These are phyloP conservation scores for Ceratobasidium sp. DNA, from an alignment of 1,284 basidiomycete species.

Conservation along the genomic window DNA sequence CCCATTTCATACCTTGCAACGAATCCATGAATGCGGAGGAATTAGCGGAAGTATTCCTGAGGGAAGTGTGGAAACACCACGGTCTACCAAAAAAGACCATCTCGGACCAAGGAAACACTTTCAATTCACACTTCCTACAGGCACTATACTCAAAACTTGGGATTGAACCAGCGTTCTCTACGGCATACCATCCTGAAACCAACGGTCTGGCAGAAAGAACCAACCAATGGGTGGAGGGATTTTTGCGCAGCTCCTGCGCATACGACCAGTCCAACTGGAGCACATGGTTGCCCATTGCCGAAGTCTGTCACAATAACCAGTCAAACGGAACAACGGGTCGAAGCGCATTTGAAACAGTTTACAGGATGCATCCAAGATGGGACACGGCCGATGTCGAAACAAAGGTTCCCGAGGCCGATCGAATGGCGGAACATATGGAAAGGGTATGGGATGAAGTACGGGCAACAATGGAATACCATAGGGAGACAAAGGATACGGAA, in stretches of 20 bases:
- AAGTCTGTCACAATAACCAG: conserved; percentile 45
- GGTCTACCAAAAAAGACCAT: conserved; percentile 47
- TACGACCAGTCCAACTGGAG: conserved; percentile 42
- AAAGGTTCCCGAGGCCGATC: not conserved
- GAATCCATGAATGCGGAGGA: conserved; percentile 45
- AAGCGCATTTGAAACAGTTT: not conserved
- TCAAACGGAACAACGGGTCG: too few relatives aligned
- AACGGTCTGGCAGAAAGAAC: conserved; percentile 40
- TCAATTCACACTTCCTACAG: conserved; percentile 47
- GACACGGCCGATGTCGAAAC: not conserved
- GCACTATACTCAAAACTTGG: conserved; percentile 32
- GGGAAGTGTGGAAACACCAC: conserved; percentile 48
- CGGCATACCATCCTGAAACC: conserved; percentile 51
- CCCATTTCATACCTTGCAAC: conserved; percentile 49
- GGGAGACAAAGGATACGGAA: too few relatives aligned
- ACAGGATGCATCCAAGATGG: not conserved
- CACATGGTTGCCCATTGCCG: conserved; percentile 52
- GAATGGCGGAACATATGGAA: not conserved
- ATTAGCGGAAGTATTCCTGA: conserved; percentile 45
- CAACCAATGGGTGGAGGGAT: conserved; percentile 44
- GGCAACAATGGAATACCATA: too few relatives aligned
- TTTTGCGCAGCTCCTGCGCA: conserved; percentile 4
- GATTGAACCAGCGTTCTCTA: conserved; percentile 49
- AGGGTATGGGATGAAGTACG: not conserved
- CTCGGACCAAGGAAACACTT: conserved; percentile 49